Percentiles rank a stretch among this genome's conserved stretches.
Conservation (phyloP, 257 asterid species). For the Echium plantagineum region DNA sequence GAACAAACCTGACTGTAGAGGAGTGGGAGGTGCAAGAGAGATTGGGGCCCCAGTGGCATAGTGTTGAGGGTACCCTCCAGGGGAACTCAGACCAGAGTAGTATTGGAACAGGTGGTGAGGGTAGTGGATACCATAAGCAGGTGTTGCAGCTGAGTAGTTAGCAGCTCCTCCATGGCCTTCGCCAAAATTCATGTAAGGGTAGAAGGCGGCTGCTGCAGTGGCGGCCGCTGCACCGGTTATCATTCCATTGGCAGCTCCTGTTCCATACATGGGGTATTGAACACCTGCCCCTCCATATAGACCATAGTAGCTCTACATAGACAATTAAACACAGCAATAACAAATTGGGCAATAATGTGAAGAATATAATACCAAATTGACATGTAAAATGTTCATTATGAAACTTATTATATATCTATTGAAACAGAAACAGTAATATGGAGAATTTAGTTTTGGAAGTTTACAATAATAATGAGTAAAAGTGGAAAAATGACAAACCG, state of each 20-base stretch:
- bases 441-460: not conserved
- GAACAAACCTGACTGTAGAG: slow-evolving; percentile 70
- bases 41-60: slow-evolving; percentile 74
- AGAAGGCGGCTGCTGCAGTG: slow-evolving; percentile 42
- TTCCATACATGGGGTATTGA: slow-evolving; percentile 60
- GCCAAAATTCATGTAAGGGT: slow-evolving; percentile 64
- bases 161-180: slow-evolving; percentile 49
- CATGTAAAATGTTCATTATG: no score
- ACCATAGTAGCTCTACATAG: slow-evolving; percentile 56
- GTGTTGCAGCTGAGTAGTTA: slow-evolving; percentile 42
- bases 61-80: slow-evolving; percentile 61
- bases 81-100: slow-evolving; percentile 35
- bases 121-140: slow-evolving; percentile 56
- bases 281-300: slow-evolving; percentile 59
- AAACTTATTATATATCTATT: no score
- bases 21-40: slow-evolving; percentile 58
- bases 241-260: slow-evolving; percentile 43
- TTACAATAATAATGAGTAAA: not conserved
- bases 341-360: no score
- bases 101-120: slow-evolving; percentile 77
- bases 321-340: no score
- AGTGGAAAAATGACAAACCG: slow-evolving; percentile 48
- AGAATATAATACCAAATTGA: no score
- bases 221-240: slow-evolving; percentile 40
- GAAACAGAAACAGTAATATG: no score